These are phyloP conservation scores for Amyloporia xantha DNA, from an alignment of 768 basidiomycete species.

Conservation along the genomic window DNA sequence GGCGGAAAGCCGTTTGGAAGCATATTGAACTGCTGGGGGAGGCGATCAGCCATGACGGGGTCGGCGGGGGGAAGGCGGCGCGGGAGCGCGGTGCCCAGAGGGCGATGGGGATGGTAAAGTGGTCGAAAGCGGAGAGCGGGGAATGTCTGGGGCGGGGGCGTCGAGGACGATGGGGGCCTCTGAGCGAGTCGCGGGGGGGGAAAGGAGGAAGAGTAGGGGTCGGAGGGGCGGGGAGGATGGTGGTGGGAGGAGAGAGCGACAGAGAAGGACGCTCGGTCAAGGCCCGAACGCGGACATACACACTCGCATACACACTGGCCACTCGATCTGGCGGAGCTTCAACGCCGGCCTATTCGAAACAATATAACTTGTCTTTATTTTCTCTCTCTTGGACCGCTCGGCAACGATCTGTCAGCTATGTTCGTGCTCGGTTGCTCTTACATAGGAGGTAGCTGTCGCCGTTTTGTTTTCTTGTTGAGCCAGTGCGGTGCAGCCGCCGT, in stretches of 20 bases:
- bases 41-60: constrained; percentile 52
- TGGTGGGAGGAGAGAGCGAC: constrained; percentile 21
- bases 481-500: too few species aligned
- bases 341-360: constrained; percentile 4
- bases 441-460: too few species aligned
- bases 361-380: background rate
- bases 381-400: background rate
- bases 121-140: too few species aligned
- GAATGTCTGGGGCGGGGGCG: too few species aligned
- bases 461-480: too few species aligned
- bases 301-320: constrained; percentile 17
- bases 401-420: background rate
- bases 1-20: constrained; percentile 43
- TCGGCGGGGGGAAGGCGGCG: constrained; percentile 16
- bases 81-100: constrained; percentile 3
- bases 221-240: constrained; percentile 12
- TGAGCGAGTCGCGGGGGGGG: constrained; percentile 2
- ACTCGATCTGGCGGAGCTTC: constrained; percentile 16
- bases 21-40: constrained; percentile 45
- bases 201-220: constrained; percentile 12
- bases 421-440: too few species aligned
- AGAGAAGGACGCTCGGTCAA: constrained; percentile 19
- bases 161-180: too few species aligned
- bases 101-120: too few species aligned
- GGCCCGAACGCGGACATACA: constrained; percentile 15